Conservation (phyloP, 225 moss, liverwort and hornwort species). For the Straminergon stramineum region DNA sequence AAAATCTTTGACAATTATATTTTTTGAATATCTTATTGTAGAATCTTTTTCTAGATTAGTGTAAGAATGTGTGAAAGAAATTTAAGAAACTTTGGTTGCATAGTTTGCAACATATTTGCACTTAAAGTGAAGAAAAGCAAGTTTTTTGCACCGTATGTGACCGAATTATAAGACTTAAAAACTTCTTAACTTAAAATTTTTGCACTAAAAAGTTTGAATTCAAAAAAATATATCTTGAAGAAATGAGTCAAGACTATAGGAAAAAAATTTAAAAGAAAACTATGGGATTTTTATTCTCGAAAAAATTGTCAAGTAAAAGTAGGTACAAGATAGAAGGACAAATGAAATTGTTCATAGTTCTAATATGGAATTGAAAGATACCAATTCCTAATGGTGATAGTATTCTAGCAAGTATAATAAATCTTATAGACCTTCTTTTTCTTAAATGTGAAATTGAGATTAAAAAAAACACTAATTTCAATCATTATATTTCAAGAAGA, state of each 20-base stretch:
- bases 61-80: too few species aligned
- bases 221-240: too few species aligned
- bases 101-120: background rate
- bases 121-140: background rate
- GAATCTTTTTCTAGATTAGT: too few species aligned
- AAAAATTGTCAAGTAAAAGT: background rate
- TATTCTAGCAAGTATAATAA: background rate
- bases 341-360: background rate
- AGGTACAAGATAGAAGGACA: background rate
- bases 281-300: accelerated
- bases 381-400: accelerated
- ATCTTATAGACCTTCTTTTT: accelerated
- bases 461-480: background rate
- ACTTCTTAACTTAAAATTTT: too few species aligned
- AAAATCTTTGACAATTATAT: background rate
- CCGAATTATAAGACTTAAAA: background rate
- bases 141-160: background rate
- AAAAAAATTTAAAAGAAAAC: accelerated
- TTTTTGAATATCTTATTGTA: background rate
- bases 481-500: background rate
- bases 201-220: too few species aligned
- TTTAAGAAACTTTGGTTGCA: accelerated
- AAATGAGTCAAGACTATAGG: background rate
- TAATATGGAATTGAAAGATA: background rate
- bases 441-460: background rate